phyloP scores from a whole-genome alignment of 2,329 filamentous ascomycete species.

The Penicillium sp. region DNA sequence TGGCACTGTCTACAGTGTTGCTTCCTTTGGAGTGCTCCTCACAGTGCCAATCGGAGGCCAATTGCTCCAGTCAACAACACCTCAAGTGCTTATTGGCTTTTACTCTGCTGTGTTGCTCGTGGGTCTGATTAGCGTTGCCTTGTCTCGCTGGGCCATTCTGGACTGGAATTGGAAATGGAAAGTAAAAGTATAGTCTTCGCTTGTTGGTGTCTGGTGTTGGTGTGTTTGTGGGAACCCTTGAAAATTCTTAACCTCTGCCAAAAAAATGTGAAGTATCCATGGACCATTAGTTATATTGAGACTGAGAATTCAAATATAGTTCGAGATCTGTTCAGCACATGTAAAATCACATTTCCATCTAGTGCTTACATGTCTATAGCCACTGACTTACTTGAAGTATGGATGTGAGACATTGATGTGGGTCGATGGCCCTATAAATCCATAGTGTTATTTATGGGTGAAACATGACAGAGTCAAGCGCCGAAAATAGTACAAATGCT shows the following conservation, averaged over 20 bases:
- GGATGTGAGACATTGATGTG: too few species aligned
- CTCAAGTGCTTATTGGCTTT: constrained; percentile 49
- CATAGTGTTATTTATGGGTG: too few species aligned
- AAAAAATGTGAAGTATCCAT: too few species aligned
- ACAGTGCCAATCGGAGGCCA: constrained; percentile 51
- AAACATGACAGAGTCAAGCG: too few species aligned
- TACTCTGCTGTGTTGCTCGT: constrained; percentile 47
- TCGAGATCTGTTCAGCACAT: too few species aligned
- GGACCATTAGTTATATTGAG: too few species aligned
- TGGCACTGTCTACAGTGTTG: constrained; percentile 52
- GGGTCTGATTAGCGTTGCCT: constrained; percentile 30
- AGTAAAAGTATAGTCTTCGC: constrained; percentile 30
- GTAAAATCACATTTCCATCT: too few species aligned
- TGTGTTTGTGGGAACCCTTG: not conserved
- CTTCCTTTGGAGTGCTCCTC: constrained; percentile 49
- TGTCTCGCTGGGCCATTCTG: constrained; percentile 41
- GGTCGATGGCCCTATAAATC: too few species aligned
- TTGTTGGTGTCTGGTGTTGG: not conserved
- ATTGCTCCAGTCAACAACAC: constrained; percentile 49
- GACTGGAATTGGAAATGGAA: constrained; percentile 43
- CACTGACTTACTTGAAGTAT: too few species aligned
- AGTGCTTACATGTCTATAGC: too few species aligned
- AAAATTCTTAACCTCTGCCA: not conserved
- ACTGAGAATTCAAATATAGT: too few species aligned
- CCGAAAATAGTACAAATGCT: too few species aligned